Percentiles rank a stretch among this genome's conserved stretches.
These are phyloP conservation scores for Choiromyces venosus DNA, from an alignment of 495 filamentous ascomycete genomes.

Conservation along the genomic window DNA sequence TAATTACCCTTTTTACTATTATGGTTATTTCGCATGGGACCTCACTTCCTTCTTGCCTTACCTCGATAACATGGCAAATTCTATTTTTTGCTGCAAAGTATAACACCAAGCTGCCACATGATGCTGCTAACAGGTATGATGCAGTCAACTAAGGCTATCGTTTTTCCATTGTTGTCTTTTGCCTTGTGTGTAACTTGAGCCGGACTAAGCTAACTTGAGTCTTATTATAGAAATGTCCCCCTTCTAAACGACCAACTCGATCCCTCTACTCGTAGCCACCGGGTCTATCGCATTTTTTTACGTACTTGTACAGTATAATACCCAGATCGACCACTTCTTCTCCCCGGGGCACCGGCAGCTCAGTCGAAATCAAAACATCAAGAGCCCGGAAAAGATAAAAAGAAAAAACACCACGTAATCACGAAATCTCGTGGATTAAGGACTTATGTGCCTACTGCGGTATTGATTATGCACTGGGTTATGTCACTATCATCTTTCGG, in stretches of 20 bases:
- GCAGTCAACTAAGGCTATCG: neutral
- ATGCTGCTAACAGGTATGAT: neutral
- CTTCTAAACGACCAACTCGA: neutral
- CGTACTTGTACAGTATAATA: neutral
- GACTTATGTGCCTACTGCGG: neutral
- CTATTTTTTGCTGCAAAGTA: neutral
- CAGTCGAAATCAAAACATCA: neutral
- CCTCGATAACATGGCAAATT: neutral
- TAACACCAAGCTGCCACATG: neutral
- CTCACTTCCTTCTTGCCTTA: neutral
- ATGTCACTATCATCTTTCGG: neutral
- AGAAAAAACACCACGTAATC: neutral
- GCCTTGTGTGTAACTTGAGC: neutral
- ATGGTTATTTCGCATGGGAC: neutral
- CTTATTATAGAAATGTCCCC: conserved; percentile 1
- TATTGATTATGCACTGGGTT: neutral
- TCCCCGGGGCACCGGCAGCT: neutral
- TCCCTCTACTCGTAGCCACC: neutral
- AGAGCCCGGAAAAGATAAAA: neutral
- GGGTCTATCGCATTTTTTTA: neutral
- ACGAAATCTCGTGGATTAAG: neutral
- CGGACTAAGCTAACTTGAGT: neutral
- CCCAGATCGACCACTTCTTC: neutral
- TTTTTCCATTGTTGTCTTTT: neutral
- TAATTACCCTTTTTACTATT: conserved; percentile 16